These are phyloP conservation scores for Ceratocystis smalleyi DNA, from an alignment of 2,329 filamentous ascomycete species.

Conservation along the genomic window DNA sequence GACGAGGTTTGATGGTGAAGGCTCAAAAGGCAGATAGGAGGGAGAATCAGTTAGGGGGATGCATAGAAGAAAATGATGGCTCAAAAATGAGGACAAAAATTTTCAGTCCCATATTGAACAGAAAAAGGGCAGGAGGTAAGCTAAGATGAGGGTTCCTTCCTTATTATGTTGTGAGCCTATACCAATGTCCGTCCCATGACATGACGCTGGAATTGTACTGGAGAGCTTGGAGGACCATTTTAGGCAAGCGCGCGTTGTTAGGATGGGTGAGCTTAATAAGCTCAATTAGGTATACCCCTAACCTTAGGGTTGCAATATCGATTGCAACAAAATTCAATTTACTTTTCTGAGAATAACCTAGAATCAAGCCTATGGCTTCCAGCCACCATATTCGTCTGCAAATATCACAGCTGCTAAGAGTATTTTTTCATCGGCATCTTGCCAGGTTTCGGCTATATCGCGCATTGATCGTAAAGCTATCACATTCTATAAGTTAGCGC, in stretches of 20 bases:
- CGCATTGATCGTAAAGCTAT: slow-evolving; percentile 49
- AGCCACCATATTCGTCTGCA: slow-evolving; percentile 56
- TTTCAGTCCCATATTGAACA: background rate
- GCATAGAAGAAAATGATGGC: background rate
- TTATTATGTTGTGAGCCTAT: background rate
- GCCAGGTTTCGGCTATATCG: slow-evolving; percentile 61
- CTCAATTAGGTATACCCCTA: background rate
- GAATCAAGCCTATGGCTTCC: slow-evolving; percentile 28
- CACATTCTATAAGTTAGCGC: background rate
- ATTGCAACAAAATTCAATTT: background rate
- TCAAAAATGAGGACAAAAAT: background rate
- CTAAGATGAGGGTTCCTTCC: slow-evolving; percentile 1
- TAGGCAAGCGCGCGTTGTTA: background rate
- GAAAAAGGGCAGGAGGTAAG: slow-evolving; percentile 10
- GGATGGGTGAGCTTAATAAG: background rate
- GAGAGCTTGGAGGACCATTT: background rate
- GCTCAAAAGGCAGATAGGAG: slow-evolving; percentile 8
- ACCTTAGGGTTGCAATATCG: background rate
- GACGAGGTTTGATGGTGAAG: slow-evolving; percentile 13
- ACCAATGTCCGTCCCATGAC: background rate
- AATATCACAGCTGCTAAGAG: slow-evolving; percentile 55
- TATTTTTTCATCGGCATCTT: slow-evolving; percentile 50
- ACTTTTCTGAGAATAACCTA: background rate
- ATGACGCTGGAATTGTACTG: background rate
- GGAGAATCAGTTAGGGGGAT: background rate